Percentiles rank a stretch among this genome's conserved stretches.
Conservation (phyloP, 176 grass and related monocot species). For the Zoysia japonica region DNA sequence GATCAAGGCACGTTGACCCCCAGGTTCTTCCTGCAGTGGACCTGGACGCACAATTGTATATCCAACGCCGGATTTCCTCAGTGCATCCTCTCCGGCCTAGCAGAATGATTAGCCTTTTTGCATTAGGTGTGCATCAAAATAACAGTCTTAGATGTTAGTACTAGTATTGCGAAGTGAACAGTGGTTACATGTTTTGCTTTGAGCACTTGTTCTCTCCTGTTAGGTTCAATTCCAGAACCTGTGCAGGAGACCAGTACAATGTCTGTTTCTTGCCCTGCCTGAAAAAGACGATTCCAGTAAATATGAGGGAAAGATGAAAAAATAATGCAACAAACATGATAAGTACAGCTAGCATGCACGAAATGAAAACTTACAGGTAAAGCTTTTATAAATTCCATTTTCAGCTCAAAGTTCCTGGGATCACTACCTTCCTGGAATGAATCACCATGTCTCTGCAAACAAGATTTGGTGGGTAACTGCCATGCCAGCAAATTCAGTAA, state of each 20-base stretch:
- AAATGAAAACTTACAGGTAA: slow-evolving; percentile 77
- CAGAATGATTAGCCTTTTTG: slow-evolving; percentile 16
- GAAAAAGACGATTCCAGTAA: slow-evolving; percentile 24
- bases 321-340: neutral
- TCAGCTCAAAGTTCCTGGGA: slow-evolving; percentile 90
- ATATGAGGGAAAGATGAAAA: neutral
- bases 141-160: neutral
- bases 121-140: slow-evolving; percentile 33
- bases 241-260: slow-evolving; percentile 91
- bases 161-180: slow-evolving; percentile 1
- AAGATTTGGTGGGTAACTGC: slow-evolving; percentile 18
- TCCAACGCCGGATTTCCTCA: slow-evolving; percentile 91
- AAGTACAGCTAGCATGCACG: neutral
- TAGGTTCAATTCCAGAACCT: slow-evolving; percentile 82
- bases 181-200: slow-evolving; percentile 83
- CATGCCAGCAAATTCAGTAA: neutral
- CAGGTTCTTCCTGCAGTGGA: slow-evolving; percentile 82
- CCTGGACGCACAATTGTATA: slow-evolving; percentile 96
- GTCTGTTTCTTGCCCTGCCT: slow-evolving; percentile 88
- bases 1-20: slow-evolving; percentile 73
- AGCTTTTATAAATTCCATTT: slow-evolving; percentile 94
- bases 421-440: slow-evolving; percentile 62
- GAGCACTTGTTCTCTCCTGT: slow-evolving; percentile 87
- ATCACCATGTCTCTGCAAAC: slow-evolving; percentile 79
- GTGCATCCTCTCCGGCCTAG: slow-evolving; percentile 87